Evolutionary conservation across 108 stramenopile genomes (phyloP).

Genomic region (Discostella pseudostelligera): DNA sequence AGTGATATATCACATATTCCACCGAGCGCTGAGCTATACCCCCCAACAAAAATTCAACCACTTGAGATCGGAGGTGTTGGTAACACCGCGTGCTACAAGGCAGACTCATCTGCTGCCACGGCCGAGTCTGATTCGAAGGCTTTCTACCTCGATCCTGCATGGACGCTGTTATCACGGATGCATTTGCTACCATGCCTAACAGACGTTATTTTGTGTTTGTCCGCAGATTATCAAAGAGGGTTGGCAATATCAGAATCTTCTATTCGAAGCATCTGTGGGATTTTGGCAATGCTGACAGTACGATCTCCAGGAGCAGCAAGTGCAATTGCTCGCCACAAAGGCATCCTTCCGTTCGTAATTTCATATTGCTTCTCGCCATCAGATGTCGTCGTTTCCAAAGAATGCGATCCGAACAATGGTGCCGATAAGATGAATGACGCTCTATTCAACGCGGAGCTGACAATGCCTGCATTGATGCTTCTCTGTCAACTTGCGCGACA

Average conservation of each 20-base stretch:
- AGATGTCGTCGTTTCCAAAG: not conserved
- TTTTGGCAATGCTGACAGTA: slow-evolving; percentile 69
- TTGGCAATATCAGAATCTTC: slow-evolving; percentile 41
- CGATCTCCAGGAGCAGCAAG: slow-evolving; percentile 83
- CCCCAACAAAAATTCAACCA: slow-evolving; percentile 48
- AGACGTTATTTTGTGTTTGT: slow-evolving; percentile 41
- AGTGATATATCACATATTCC: slow-evolving; percentile 77
- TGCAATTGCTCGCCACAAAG: slow-evolving; percentile 71
- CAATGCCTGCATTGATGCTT: slow-evolving; percentile 54
- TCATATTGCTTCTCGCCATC: slow-evolving; percentile 31
- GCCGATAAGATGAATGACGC: slow-evolving; percentile 6
- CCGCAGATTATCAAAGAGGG: slow-evolving; percentile 22
- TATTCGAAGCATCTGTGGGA: slow-evolving; percentile 62
- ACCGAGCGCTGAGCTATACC: slow-evolving; percentile 50
- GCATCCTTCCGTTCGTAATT: slow-evolving; percentile 50
- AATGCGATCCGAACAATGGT: not conserved
- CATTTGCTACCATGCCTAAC: slow-evolving; percentile 78
- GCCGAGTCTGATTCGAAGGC: slow-evolving; percentile 72
- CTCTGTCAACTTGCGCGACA: slow-evolving; percentile 70
- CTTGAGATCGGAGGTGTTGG: slow-evolving; percentile 33
- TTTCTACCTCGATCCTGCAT: slow-evolving; percentile 79
- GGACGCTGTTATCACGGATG: slow-evolving; percentile 86
- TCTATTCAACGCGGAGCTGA: slow-evolving; percentile 22
- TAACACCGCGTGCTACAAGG: slow-evolving; percentile 57
- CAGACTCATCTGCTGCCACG: slow-evolving; percentile 73